Base-by-base conservation (phyloP, 1,139 yeast genomes). In the Pichia sp. region DNA sequence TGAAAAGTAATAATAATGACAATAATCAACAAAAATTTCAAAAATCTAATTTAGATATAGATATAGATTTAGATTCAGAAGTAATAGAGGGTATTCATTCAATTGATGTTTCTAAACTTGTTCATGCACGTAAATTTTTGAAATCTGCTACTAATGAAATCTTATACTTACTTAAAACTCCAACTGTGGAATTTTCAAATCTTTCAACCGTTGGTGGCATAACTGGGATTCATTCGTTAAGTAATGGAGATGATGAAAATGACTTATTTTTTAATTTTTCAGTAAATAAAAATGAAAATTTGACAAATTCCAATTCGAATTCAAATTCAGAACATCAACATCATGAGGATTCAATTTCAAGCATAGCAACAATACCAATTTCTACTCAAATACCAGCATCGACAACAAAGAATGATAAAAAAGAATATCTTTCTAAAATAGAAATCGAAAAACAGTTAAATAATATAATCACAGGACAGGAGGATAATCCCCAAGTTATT, bases 141-240 rank as follows among this genome's bases (percentile, higher is more conserved):
- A 61, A 57, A 42, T 48, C 60, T 4, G 62, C 65, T 2, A 62
- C 67, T 0, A 58, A 55, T 48, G 67, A 63, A 46, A 61, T 63
- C 23, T 50, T 63, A 24, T 59, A 56, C 41, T 49, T 63, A 37
- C 45, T 63, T 29, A 61, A 62, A 42, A 54, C 65, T 2, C 65
- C 66, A 8, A 52, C 55, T n/a, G 35, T 59, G 8, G 64, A 60
- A 34, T 32, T 59, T 10, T 48, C 55, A 2, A 59, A 58, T 38
- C 53, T 57, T 4, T 35, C 56, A 30, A 40, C 50, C 6, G 40
- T 30, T 5, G 36, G 37, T n/a, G 29, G 20, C 4, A 35, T n/a
- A n/a, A n/a, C n/a, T n/a, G n/a, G n/a, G n/a, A n/a, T n/a, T n/a
- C n/a, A n/a, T n/a, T n/a, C n/a, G n/a, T n/a, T n/a, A n/a, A n/a